Evolutionary conservation across 768 basidiomycete species (phyloP).

Genomic region (Boletellus sp.): DNA sequence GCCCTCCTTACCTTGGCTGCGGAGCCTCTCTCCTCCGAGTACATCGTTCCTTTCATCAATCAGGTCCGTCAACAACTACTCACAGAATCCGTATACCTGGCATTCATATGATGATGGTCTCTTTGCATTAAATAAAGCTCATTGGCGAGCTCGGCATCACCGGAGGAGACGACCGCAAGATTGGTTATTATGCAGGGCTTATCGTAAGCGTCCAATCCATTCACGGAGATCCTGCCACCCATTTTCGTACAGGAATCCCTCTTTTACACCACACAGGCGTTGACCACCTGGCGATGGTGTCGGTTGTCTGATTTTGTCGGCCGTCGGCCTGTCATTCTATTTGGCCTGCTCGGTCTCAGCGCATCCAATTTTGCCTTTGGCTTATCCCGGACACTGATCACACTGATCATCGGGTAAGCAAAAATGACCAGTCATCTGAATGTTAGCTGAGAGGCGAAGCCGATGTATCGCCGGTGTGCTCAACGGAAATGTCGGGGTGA

Average conservation of each 20-base stretch:
- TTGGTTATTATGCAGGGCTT: constrained; percentile 67
- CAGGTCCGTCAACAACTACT: constrained; percentile 35
- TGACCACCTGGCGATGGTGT: constrained; percentile 62
- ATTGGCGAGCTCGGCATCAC: constrained; percentile 62
- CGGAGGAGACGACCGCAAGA: constrained; percentile 58
- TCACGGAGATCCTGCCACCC: background rate
- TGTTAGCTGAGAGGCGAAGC: constrained; percentile 12
- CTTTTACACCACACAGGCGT: constrained; percentile 56
- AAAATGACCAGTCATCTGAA: background rate
- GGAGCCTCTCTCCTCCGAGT: constrained; percentile 52
- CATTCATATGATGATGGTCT: background rate
- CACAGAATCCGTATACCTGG: background rate
- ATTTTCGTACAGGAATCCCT: constrained; percentile 48
- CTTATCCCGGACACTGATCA: constrained; percentile 52
- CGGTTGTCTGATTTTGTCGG: constrained; percentile 57
- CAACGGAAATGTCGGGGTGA: constrained; percentile 48
- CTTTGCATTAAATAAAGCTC: constrained; percentile 36
- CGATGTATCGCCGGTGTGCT: constrained; percentile 35
- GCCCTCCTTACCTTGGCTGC: constrained; percentile 48
- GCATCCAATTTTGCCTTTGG: constrained; percentile 60
- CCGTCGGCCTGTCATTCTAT: constrained; percentile 55
- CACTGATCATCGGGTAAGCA: constrained; percentile 51
- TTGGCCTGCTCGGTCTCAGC: constrained; percentile 49
- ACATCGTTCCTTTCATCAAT: constrained; percentile 65
- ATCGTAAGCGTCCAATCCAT: constrained; percentile 36